Evolutionary conservation across 192 early-diverging fungal species (phyloP).

Genomic region (Lobosporangium transversale): DNA sequence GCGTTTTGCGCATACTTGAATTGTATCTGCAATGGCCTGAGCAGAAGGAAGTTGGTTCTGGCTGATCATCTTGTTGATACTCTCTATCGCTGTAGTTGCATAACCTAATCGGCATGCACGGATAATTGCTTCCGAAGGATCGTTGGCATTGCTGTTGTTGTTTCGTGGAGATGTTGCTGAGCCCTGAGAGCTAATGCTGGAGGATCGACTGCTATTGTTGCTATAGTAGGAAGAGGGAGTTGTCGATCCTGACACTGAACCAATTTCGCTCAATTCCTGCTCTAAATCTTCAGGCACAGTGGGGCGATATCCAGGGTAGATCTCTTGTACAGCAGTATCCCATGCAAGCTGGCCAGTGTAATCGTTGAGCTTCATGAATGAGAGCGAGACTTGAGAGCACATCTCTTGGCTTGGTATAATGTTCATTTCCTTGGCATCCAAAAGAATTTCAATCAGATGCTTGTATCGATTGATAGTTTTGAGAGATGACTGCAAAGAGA

Average conservation of each 20-base stretch:
- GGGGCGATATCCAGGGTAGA: conserved; percentile 39
- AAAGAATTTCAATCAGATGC: conserved; percentile 45
- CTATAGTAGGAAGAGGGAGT: background rate
- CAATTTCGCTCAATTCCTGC: background rate
- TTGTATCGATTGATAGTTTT: conserved; percentile 29
- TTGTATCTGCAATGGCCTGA: conserved; percentile 48
- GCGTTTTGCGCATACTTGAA: conserved; percentile 48
- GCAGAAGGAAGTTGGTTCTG: conserved; percentile 37
- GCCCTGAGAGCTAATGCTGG: conserved; percentile 11
- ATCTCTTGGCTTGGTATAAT: conserved; percentile 40
- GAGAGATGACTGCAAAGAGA: conserved; percentile 31
- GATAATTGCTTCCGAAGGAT: conserved; percentile 43
- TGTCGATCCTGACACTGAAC: background rate
- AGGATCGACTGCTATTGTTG: background rate
- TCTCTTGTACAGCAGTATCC: conserved; percentile 53
- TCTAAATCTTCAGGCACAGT: conserved; percentile 11
- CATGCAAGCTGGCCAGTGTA: conserved; percentile 49
- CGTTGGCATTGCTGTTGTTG: conserved; percentile 5
- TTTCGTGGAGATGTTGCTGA: conserved; percentile 19
- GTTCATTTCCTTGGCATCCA: conserved; percentile 51
- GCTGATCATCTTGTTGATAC: conserved; percentile 25
- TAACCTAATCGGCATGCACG: conserved; percentile 43
- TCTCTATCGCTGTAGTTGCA: conserved; percentile 26
- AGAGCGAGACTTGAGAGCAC: conserved; percentile 37
- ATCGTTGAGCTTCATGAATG: conserved; percentile 34